Evolutionary conservation across 2,329 filamentous ascomycete species (phyloP).

Genomic region (Diaporthe citriasiana): DNA sequence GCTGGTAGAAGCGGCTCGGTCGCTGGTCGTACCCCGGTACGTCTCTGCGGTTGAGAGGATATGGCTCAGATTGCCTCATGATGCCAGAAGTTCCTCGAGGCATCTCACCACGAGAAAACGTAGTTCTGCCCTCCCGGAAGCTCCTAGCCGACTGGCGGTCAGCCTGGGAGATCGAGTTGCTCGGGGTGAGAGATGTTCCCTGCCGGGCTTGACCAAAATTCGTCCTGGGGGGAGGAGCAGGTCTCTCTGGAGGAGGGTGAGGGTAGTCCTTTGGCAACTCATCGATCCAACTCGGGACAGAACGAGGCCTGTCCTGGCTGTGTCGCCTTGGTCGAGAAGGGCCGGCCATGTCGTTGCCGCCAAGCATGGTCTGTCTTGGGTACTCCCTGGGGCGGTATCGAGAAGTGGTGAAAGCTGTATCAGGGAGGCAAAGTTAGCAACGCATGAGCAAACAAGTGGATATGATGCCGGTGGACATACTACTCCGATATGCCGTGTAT

Average conservation of each 20-base stretch:
- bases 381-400: neutral
- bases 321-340: neutral
- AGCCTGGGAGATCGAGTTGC: neutral
- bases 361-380: neutral
- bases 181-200: neutral
- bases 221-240: neutral
- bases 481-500: neutral
- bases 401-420: neutral
- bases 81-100: neutral
- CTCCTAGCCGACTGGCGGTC: neutral
- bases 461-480: neutral
- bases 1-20: neutral
- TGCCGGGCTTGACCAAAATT: neutral
- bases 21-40: neutral
- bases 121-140: neutral
- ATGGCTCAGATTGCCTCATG: neutral
- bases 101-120: neutral
- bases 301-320: neutral
- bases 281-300: neutral
- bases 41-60: neutral
- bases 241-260: neutral
- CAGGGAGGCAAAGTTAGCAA: neutral
- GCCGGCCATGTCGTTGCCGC: neutral
- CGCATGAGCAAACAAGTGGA: neutral
- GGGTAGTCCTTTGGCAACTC: constrained; percentile 5